A percentile compares a stretch with the other conserved stretches of the same genome.
Evolutionary conservation across 2,329 filamentous ascomycete genomes (phyloP).

Genomic region (Torrubiella hemipterigena): DNA sequence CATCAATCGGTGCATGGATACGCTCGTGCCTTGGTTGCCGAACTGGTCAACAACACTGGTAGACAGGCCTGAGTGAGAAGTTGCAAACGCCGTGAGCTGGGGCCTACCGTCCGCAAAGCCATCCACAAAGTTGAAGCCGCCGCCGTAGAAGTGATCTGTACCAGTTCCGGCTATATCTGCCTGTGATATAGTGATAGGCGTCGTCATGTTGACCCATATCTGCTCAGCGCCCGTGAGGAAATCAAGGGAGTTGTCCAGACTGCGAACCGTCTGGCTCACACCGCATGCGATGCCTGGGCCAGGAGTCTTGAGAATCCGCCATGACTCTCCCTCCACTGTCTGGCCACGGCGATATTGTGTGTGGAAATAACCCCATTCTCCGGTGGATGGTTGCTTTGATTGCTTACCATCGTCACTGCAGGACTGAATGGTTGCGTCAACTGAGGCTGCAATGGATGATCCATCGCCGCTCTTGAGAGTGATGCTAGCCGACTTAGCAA

Average conservation of each 20-base stretch:
- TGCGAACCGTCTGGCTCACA: neutral
- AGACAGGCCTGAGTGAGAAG: neutral
- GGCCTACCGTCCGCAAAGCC: neutral
- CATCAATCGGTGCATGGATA: slow-evolving; percentile 1
- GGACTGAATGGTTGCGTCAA: neutral
- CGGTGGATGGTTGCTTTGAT: neutral
- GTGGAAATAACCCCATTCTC: slow-evolving; percentile 1
- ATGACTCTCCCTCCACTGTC: neutral
- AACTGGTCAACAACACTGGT: neutral
- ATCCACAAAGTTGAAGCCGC: slow-evolving; percentile 1
- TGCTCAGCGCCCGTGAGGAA: slow-evolving; percentile 1
- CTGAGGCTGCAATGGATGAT: neutral
- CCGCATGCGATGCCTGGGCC: slow-evolving; percentile 1
- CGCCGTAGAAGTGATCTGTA: slow-evolving; percentile 1
- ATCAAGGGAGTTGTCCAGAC: neutral
- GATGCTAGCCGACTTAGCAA: neutral
- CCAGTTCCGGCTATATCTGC: neutral
- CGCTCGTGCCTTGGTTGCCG: neutral
- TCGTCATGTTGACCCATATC: slow-evolving; percentile 1
- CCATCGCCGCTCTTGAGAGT: neutral
- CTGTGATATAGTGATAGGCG: neutral
- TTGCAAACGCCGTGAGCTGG: neutral
- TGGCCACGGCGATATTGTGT: neutral
- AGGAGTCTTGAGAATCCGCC: neutral
- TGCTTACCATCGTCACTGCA: no score